These are phyloP conservation scores for Dactylellina haptotyla DNA, from an alignment of 2,329 filamentous ascomycete genomes.

Conservation along the genomic window DNA sequence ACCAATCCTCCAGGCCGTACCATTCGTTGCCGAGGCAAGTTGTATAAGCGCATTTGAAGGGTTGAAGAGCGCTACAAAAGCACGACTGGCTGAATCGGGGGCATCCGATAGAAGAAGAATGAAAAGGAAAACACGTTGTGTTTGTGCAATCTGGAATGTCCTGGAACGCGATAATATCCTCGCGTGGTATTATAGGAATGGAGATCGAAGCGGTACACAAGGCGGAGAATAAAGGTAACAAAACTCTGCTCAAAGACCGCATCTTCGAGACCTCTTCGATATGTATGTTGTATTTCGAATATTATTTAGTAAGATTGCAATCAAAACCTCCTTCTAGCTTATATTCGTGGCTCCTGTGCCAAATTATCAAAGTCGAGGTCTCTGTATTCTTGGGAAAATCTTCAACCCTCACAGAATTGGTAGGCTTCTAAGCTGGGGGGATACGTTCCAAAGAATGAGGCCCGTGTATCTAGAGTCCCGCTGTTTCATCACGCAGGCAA, in stretches of 20 bases:
- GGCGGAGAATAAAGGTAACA: neutral
- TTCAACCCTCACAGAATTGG: no score
- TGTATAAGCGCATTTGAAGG: conserved; percentile 10
- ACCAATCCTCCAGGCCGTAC: conserved; percentile 15
- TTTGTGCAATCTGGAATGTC: conserved; percentile 8
- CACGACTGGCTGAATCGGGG: conserved; percentile 12
- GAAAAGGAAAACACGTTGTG: conserved; percentile 14
- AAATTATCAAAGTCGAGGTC: no score
- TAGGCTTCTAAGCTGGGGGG: no score
- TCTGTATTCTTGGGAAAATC: no score
- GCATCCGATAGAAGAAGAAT: conserved; percentile 20
- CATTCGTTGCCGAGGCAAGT: conserved; percentile 11
- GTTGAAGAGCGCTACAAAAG: conserved; percentile 19
- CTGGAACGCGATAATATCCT: neutral
- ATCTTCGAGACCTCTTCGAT: no score
- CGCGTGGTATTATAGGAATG: neutral
- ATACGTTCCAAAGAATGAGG: no score
- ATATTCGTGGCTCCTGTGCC: no score
- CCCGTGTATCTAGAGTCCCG: no score
- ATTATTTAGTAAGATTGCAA: neutral
- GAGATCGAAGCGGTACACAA: neutral
- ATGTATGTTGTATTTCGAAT: no score
- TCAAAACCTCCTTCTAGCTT: no score
- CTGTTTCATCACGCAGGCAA: no score
- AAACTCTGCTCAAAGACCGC: no score